Evolutionary conservation across 768 basidiomycete species (phyloP).

Genomic region (Crepidotus variabilis): DNA sequence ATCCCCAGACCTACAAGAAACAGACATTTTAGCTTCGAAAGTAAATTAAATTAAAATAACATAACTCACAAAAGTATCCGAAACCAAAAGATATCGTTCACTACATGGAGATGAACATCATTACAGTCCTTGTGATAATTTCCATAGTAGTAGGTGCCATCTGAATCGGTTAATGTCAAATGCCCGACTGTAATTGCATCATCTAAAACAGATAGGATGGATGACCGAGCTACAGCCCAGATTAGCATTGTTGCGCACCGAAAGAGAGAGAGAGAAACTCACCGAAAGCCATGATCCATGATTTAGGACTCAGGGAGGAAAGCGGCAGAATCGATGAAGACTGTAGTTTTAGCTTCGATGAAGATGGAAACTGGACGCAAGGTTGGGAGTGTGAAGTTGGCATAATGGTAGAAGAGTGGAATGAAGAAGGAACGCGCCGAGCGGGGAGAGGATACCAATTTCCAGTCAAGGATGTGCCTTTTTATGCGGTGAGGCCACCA

Average conservation of each 20-base stretch:
- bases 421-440: not conserved
- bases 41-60: conserved; percentile 6
- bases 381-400: conserved; percentile 30
- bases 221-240: conserved; percentile 45
- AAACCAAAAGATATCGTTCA: conserved; percentile 64
- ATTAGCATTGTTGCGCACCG: conserved; percentile 1
- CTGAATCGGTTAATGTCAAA: conserved; percentile 58
- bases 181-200: conserved; percentile 56
- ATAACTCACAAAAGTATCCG: conserved; percentile 57
- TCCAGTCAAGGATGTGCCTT: conserved; percentile 30
- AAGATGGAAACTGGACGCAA: conserved; percentile 39
- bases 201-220: conserved; percentile 55
- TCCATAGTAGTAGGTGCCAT: conserved; percentile 59
- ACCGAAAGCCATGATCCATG: conserved; percentile 52
- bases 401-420: conserved; percentile 25
- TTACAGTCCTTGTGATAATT: conserved; percentile 54
- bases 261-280: conserved; percentile 12
- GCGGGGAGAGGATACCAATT: conserved; percentile 18
- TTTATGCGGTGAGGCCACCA: conserved; percentile 29
- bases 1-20: conserved; percentile 47
- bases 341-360: conserved; percentile 38
- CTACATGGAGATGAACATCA: conserved; percentile 54
- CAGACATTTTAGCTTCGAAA: conserved; percentile 13
- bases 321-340: conserved; percentile 41
- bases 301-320: conserved; percentile 40